phyloP scores from a whole-genome alignment of 2,329 filamentous ascomycete species.

The Fusarium sp. region DNA sequence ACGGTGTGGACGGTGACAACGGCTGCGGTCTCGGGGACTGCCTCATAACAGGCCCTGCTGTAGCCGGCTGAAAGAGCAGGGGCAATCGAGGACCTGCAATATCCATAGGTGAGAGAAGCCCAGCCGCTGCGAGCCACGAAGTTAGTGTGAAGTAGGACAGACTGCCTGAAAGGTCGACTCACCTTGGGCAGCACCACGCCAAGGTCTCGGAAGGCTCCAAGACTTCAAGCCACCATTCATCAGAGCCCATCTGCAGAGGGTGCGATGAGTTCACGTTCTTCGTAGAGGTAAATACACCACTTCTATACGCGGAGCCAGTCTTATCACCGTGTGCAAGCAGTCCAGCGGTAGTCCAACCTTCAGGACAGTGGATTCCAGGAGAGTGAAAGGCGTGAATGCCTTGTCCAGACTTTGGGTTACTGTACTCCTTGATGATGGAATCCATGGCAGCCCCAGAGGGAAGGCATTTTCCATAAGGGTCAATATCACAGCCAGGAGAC shows the following conservation, averaged over 20 bases:
- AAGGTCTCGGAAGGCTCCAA: conserved; percentile 34
- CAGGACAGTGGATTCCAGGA: conserved; percentile 37
- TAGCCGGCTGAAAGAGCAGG: neutral
- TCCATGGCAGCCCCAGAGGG: conserved; percentile 34
- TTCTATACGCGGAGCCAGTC: neutral
- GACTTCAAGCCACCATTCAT: neutral
- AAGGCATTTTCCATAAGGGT: conserved; percentile 26
- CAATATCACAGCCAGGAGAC: conserved; percentile 5
- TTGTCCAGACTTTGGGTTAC: neutral
- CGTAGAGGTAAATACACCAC: conserved; percentile 20
- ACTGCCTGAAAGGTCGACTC: neutral
- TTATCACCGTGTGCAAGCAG: conserved; percentile 8
- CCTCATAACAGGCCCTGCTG: neutral
- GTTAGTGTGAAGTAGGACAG: neutral
- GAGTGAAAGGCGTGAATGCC: conserved; percentile 36
- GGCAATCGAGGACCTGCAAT: conserved; percentile 19
- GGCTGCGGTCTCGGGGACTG: neutral
- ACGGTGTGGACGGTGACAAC: conserved; percentile 8
- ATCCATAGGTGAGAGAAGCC: neutral
- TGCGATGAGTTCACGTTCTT: neutral
- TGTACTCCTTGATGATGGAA: neutral
- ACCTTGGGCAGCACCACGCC: conserved; percentile 39
- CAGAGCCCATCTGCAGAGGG: neutral
- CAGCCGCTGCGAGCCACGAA: conserved; percentile 14
- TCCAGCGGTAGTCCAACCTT: conserved; percentile 39